Conservation (phyloP, 176 grass and related monocot species). For the Triticum timopheevii region DNA sequence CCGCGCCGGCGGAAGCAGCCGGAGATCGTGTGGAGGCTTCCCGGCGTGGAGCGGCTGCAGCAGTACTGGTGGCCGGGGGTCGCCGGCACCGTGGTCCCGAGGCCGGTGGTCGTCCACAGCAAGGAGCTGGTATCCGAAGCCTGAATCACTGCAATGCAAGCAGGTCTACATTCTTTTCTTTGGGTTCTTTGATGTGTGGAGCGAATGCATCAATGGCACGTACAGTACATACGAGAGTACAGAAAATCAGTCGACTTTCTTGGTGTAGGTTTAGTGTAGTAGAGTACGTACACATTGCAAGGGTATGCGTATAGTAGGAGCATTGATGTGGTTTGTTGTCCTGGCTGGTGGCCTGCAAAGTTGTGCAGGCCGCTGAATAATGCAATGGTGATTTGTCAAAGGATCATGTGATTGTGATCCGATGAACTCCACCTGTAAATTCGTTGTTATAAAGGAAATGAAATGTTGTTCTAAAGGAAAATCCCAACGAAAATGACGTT, state of each 20-base stretch:
- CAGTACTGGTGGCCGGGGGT: constrained; percentile 78
- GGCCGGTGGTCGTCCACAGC: constrained; percentile 18
- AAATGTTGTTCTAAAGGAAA: background rate
- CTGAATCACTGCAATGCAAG: background rate
- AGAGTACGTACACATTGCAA: background rate
- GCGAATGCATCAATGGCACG: constrained; percentile 18
- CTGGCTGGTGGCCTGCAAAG: constrained; percentile 20
- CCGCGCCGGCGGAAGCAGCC: constrained; percentile 44
- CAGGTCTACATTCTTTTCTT: constrained; percentile 34
- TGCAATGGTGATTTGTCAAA: background rate
- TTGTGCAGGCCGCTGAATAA: constrained; percentile 38
- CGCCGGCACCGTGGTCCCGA: constrained; percentile 31
- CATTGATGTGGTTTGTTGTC: background rate
- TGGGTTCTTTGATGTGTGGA: constrained; percentile 37
- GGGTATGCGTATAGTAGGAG: constrained; percentile 4
- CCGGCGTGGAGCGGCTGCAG: constrained; percentile 56
- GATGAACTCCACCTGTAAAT: constrained; percentile 32
- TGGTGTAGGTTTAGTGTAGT: constrained; percentile 43
- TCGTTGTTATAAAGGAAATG: background rate
- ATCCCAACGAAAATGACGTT: background rate
- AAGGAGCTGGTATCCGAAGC: constrained; percentile 62
- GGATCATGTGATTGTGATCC: constrained; percentile 20
- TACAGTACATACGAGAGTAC: constrained; percentile 32
- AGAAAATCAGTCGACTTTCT: constrained; percentile 16
- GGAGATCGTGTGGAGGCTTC: constrained; percentile 50